These are phyloP conservation scores for Nannizziopsis barbatae DNA, from an alignment of 2,329 filamentous ascomycete species.

Conservation along the genomic window DNA sequence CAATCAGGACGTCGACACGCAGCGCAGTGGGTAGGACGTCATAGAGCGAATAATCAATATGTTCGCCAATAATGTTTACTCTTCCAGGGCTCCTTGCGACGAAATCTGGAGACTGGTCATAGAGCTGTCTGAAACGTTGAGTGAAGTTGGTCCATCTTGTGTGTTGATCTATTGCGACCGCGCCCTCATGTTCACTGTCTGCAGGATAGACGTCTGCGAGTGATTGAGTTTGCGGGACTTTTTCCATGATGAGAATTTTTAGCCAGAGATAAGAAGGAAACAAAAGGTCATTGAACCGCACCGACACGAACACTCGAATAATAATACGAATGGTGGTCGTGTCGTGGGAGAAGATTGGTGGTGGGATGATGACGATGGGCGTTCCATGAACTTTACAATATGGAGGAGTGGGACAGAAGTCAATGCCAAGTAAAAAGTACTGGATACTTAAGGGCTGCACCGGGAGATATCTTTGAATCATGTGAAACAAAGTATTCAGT, in stretches of 20 bases:
- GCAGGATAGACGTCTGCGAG: slow-evolving; percentile 74
- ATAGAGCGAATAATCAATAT: slow-evolving; percentile 98
- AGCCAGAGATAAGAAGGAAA: slow-evolving; percentile 11
- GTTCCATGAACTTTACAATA: too few species aligned
- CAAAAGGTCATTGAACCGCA: too few species aligned
- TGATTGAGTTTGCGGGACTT: slow-evolving; percentile 62
- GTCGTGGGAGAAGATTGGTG: too few species aligned
- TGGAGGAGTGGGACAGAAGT: too few species aligned
- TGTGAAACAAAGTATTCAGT: too few species aligned
- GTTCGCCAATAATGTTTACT: slow-evolving; percentile 97
- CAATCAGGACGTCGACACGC: slow-evolving; percentile 79
- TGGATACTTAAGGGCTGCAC: too few species aligned
- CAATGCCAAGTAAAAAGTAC: too few species aligned
- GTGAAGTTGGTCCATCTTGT: slow-evolving; percentile 67
- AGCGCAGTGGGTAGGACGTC: slow-evolving; percentile 93
- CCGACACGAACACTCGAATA: too few species aligned
- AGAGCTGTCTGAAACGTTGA: slow-evolving; percentile 56
- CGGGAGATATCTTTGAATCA: too few species aligned
- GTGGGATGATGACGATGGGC: too few species aligned
- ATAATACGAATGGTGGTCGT: too few species aligned
- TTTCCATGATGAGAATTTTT: slow-evolving; percentile 25
- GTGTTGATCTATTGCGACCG: slow-evolving; percentile 56
- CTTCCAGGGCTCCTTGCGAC: slow-evolving; percentile 82
- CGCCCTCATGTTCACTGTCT: slow-evolving; percentile 62
- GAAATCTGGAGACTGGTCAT: slow-evolving; percentile 63